Base-by-base conservation (phyloP, 2,329 filamentous ascomycete genomes). In the Tolypocladium nubicola region DNA sequence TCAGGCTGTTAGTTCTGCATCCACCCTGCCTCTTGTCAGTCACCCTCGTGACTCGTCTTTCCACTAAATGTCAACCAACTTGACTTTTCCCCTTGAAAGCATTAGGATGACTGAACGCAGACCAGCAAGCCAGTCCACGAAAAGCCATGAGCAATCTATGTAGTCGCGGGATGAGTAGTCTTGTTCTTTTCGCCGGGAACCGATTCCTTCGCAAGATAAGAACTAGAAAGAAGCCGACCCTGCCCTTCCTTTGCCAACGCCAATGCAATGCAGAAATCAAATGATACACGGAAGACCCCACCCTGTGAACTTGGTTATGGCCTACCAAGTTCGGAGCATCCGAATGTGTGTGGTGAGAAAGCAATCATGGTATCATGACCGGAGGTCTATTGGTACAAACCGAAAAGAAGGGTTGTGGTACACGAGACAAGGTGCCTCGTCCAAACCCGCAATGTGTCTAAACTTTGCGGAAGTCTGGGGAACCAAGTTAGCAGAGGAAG, bases 381-480 rank as follows among this genome's bases (percentile, higher is more conserved):
- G 64, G 62, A 66, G 67, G 65, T 73, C 67, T 73, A 75, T 62
- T 75, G 68, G 71, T 75, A 76, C 71, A 75, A 65, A 64, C 70
- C 62, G 63, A 62, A 63, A 59, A 50, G 43, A 40, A 50, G 55
- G 55, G 47, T 66, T 54, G 56, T 62, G 58, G 59, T 62, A 60
- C 56, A 61, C 57, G 58, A 58, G 56, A 37, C 23, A 38, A 54
- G 21, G 41, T 58, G 53, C 59, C 53, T 58, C 55, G 56, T 55
- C 49, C 55, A 45, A 58, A 56, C 41, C 58, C 41, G 35, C 56
- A 40, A 54, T 60, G 62, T 55, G 39, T 63, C 68, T 76, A 83
- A 62, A 82, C 75, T 71, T 83, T 83, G 66, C 80, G 79, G 75
- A 83, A 83, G 71, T 83, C 80, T 81, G 30, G 0, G 14, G 0